A percentile compares a stretch with the other conserved stretches of the same genome.
These are phyloP conservation scores for Exophiala sp. DNA, from an alignment of 2,329 filamentous ascomycete species.

Conservation along the genomic window DNA sequence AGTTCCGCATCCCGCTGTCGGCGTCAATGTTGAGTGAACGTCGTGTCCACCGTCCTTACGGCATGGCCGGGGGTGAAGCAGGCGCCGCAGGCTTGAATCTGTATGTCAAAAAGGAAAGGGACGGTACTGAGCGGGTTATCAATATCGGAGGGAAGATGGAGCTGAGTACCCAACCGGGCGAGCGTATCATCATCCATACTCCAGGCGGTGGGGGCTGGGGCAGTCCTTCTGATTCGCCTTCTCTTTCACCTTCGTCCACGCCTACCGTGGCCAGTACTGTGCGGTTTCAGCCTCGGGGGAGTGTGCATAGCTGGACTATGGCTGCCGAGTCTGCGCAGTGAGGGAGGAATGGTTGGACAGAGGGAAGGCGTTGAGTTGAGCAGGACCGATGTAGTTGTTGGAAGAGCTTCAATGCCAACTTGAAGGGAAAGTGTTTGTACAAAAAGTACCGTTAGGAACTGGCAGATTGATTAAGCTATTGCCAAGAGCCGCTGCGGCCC, in stretches of 20 bases:
- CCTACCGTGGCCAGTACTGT: background rate
- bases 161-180: constrained; percentile 30
- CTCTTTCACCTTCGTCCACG: background rate
- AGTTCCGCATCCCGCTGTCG: constrained; percentile 71
- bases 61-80: constrained; percentile 25
- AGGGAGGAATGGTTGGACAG: no score
- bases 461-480: no score
- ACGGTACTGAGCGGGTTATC: constrained; percentile 18
- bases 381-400: no score
- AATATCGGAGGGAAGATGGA: constrained; percentile 27
- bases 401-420: no score
- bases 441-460: no score
- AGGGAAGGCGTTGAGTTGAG: no score
- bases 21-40: constrained; percentile 39
- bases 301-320: background rate
- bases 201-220: constrained; percentile 37
- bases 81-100: constrained; percentile 23
- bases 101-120: constrained; percentile 19
- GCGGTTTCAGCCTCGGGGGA: constrained; percentile 1
- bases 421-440: no score
- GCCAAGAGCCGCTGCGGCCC: no score
- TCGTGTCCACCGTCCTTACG: constrained; percentile 25
- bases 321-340: constrained; percentile 5
- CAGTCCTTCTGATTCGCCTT: background rate
- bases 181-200: constrained; percentile 34